Evolutionary conservation across 352 stramenopile genomes (phyloP), one percentile per base, ranked within the genome.

Genomic region (Elongisporangium anandrum): DNA sequence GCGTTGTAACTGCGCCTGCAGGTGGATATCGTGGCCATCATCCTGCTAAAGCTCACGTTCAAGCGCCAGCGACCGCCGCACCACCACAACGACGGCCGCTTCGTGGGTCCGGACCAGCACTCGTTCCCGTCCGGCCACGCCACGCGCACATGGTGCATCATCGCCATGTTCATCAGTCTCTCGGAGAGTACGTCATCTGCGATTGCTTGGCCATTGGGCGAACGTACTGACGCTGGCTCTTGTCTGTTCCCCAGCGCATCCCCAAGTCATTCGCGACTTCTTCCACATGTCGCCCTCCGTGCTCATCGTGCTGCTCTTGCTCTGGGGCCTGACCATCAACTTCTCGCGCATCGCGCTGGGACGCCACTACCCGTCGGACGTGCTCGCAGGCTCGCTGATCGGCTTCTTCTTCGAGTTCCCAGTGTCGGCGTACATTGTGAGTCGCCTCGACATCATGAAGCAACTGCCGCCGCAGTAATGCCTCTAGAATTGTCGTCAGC

Each of bases 81-180:
- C 59, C 85, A 94, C 66, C 59, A 79, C 39, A 73, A 68, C 48
- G 83, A 94, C 59, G 64, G 77, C 48, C 79, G 85, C 41, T 94
- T 94, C 56, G 80, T 92, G 24, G 85, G 85, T 0, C 82, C 85
- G 0, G 85, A 94, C 66, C 77, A 94, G 70, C 85, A 93, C 61
- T 94, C 85, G 62, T 94, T 94, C 69, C 85, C 85, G 10, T 94
- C 85, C 3, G 85, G 85, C 47, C 85, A 94, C 65, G 85, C 83
- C 4, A 92, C 85, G 41, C 83, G 85, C 56, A 77, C 78, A 21
- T 90, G 83, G 70, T 81, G 79, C 53, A 75, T 94, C 60, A 68
- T 91, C 23, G 81, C 66, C 8, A 72, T 92, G 62, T 54, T 91
- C 53, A 48, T 89, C 49, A 80, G 83, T 58, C 63, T 92, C 21